Evolutionary conservation across 306 rosid genomes (phyloP).

Genomic region (Lithocarpus polystachyus): DNA sequence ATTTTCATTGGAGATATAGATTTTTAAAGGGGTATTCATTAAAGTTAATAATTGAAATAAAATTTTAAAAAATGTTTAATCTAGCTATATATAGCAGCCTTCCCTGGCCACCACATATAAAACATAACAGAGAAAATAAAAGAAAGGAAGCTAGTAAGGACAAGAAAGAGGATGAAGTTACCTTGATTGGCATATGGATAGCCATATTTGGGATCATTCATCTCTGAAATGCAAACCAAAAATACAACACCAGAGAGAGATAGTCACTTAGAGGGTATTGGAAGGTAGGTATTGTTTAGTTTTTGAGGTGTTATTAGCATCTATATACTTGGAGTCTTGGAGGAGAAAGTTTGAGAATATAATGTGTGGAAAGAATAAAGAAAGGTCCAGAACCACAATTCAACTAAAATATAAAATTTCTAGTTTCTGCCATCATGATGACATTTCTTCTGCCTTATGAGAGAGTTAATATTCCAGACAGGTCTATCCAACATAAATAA

Average conservation of each 20-base stretch:
- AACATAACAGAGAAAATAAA: neutral
- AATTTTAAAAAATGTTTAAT: too few relatives aligned
- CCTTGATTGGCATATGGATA: conserved; percentile 73
- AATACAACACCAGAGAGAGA: conserved; percentile 5
- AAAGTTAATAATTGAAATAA: too few relatives aligned
- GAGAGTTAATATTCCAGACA: neutral
- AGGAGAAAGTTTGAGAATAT: conserved; percentile 23
- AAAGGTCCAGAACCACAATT: conserved; percentile 28
- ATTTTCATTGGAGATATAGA: too few relatives aligned
- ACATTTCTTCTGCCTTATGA: neutral
- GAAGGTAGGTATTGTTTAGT: conserved; percentile 11
- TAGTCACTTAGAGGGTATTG: conserved; percentile 3
- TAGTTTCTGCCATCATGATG: neutral
- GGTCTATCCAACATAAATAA: neutral
- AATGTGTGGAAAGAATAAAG: conserved; percentile 29
- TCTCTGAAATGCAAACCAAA: conserved; percentile 18
- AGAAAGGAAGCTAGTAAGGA: neutral
- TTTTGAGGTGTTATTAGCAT: neutral
- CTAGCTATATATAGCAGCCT: neutral
- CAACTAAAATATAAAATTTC: neutral
- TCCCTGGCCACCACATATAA: neutral
- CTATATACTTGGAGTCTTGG: neutral
- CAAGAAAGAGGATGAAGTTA: conserved; percentile 5
- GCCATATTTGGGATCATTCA: conserved; percentile 65
- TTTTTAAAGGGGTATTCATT: too few relatives aligned